Evolutionary conservation across 805 yeast genomes (phyloP), one percentile per base, ranked within the genome.

Genomic region (Nakazawaea holstii): DNA sequence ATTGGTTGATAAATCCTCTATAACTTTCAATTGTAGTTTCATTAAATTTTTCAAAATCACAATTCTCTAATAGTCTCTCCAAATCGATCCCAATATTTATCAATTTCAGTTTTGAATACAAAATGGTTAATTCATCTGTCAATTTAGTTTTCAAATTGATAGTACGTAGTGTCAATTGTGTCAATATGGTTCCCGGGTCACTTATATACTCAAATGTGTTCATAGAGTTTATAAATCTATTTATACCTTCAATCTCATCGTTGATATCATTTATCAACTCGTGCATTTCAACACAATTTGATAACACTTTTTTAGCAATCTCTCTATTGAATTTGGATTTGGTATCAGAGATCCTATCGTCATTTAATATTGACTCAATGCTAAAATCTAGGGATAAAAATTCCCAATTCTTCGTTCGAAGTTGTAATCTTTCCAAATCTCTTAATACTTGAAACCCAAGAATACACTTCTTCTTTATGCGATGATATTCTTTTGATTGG

Each of bases 31-130:
- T 66, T 1, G 76, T 74, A 1, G 64, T 68, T 38, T 72, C 63
- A 60, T 74, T 72, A 36, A 67, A 59, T 10, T 57, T 56, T 41
- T 57, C 55, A 10, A 56, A 58, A 15, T 49, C 49, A 30, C 43
- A 35, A 41, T 39, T 26, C n/a, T 40, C 41, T 33, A 68, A 59
- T 43, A 69, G 57, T 17, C 61, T 58, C 48, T 77, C 82, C 43
- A 84, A 59, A 51, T 82, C 87, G 33, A 73, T 70, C n/a, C 85
- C 86, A 14, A 84, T 84, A 11, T 76, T 68, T 30, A 84, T 75
- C 44, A 84, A 67, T 53, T 79, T 81, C 24, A 89, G 82, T 57
- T 80, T 79, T 56, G 83, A 80, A 59, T 83, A 82, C 10, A 79
- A 70, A 9, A 80, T 73, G 1, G 82, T 74, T 13, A 83, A 65